Evolutionary conservation across 2,329 filamentous ascomycete genomes (phyloP), one percentile per base, ranked within the genome.

Genomic region (Botrytis deweyae): DNA sequence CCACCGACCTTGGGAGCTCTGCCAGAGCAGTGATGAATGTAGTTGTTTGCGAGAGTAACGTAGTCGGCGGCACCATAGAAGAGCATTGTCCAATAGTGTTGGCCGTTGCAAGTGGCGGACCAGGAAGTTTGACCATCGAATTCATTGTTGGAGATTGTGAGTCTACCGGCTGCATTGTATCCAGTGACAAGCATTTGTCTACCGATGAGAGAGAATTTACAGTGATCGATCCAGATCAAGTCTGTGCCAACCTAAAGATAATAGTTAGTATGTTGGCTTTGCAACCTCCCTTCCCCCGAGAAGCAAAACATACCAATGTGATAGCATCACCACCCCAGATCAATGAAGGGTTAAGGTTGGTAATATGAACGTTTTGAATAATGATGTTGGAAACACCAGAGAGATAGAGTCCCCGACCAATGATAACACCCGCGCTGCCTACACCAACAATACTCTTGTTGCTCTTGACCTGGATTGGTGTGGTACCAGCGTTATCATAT

Each of bases 61-160:
- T 80, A 79, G 73, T 84, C 83, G n/a, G 78, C 78, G 18, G 80
- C 78, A 14, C 81, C 83, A 64, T 80, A 78, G 76, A 85, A 81
- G 63, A 83, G 81, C 72, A 84, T 80, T 3, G 80, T 81, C 85
- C 84, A 86, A 79, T 86, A 86, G 76, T 85, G 84, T 55, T 86
- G 79, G n/a, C 79, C 79, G 73, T 86, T 83, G 76, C 85, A 86
- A 33, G 80, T 80, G 18, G 84, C 80, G 0, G 84, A 85, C 75
- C 81, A 84, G 33, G 76, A 79, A 0, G 84, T 85, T 8, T 76
- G 74, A 14, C 85, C 85, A 71, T 86, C 81, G 70, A 86, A 82
- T 59, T 84, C 83, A 76, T 81, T 84, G 81, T 86, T 86, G 7
- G 83, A 84, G 58, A 86, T 81, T 0, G 84, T 86, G 2, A 85